phyloP scores from a whole-genome alignment of 1,284 basidiomycete genomes.

The Kalmanozyma brasiliensis region DNA sequence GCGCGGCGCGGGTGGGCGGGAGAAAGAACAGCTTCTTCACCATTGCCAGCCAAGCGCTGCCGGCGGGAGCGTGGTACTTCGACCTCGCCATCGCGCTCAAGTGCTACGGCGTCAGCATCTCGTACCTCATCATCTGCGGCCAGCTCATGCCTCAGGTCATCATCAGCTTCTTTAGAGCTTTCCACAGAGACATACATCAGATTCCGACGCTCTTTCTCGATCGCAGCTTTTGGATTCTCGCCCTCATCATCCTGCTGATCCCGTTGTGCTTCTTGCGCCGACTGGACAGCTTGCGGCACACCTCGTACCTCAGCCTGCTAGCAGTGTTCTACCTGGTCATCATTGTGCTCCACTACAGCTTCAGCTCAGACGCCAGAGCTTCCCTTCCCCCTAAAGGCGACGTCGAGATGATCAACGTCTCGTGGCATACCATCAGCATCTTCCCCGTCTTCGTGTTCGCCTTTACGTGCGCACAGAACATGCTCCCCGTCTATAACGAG shows the following conservation, averaged over 20 bases:
- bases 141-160: slow-evolving; percentile 91
- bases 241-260: slow-evolving; percentile 82
- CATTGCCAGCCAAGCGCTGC: slow-evolving; percentile 68
- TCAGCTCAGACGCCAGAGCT: slow-evolving; percentile 43
- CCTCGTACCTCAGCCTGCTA: slow-evolving; percentile 86
- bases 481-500: slow-evolving; percentile 87
- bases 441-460: slow-evolving; percentile 94
- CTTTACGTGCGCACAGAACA: slow-evolving; percentile 66
- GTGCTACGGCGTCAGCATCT: slow-evolving; percentile 84
- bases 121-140: slow-evolving; percentile 71
- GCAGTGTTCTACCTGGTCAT: slow-evolving; percentile 73
- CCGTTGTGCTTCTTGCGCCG: slow-evolving; percentile 85
- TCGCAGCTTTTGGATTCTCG: slow-evolving; percentile 82
- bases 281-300: slow-evolving; percentile 77
- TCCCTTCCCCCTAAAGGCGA: slow-evolving; percentile 54
- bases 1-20: slow-evolving; percentile 78
- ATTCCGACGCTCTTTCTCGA: slow-evolving; percentile 71
- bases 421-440: slow-evolving; percentile 79
- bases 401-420: slow-evolving; percentile 41
- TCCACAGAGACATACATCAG: slow-evolving; percentile 42
- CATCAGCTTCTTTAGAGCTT: slow-evolving; percentile 73
- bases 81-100: slow-evolving; percentile 89
- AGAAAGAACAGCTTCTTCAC: slow-evolving; percentile 55
- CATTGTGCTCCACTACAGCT: slow-evolving; percentile 61
- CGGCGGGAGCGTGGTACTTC: slow-evolving; percentile 82